Percentiles rank a stretch among this genome's conserved stretches.
Evolutionary conservation across 192 early-diverging fungal species (phyloP).

Genomic region (Piromyces finnis): DNA sequence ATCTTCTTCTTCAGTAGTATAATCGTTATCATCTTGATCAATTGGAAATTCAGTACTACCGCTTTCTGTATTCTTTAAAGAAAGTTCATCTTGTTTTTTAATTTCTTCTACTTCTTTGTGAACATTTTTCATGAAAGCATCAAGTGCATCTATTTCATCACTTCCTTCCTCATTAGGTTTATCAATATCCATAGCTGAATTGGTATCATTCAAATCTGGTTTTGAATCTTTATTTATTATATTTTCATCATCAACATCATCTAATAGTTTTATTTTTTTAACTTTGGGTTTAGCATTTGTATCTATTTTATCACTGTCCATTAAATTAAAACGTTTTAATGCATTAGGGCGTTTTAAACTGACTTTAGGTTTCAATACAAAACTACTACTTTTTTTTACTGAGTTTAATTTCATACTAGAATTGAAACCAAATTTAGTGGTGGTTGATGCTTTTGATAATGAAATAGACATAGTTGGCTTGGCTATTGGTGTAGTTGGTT

Average conservation of each 20-base stretch:
- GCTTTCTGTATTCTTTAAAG: constrained; percentile 9
- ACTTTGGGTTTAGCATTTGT: background rate
- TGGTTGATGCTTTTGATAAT: too few relatives aligned
- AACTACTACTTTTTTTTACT: background rate
- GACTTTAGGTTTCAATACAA: background rate
- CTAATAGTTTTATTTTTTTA: constrained; percentile 3
- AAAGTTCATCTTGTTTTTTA: constrained; percentile 30
- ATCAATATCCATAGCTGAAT: background rate
- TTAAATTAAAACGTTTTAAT: background rate
- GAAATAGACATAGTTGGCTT: too few relatives aligned
- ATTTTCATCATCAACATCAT: background rate
- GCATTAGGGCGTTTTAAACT: background rate
- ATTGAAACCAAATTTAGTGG: background rate
- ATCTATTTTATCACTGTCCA: background rate
- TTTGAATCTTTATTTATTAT: background rate
- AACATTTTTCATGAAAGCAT: constrained; percentile 80
- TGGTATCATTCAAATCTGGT: background rate
- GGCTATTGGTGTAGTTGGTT: too few relatives aligned
- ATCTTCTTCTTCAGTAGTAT: constrained; percentile 4
- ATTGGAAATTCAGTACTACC: constrained; percentile 19
- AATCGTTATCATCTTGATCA: background rate
- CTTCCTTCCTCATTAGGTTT: constrained; percentile 15
- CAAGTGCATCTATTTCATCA: constrained; percentile 40
- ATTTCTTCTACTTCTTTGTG: constrained; percentile 48
- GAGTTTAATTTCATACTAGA: background rate